These are phyloP conservation scores for Fusarium lyarnte DNA, from an alignment of 2,329 filamentous ascomycete species.

Conservation along the genomic window DNA sequence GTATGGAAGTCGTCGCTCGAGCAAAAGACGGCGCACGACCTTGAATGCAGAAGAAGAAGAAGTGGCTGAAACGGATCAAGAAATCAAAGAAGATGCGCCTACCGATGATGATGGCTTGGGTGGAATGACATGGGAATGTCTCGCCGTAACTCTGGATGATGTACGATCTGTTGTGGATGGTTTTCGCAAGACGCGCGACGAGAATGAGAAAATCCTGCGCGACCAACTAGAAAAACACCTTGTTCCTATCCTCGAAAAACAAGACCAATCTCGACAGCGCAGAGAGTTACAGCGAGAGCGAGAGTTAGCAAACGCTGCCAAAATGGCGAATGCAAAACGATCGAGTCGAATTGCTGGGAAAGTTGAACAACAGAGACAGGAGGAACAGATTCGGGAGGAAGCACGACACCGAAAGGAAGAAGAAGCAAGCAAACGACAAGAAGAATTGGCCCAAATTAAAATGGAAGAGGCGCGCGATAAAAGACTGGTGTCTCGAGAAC, in stretches of 20 bases:
- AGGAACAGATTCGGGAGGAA: conserved; percentile 76
- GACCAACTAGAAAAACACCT: conserved; percentile 79
- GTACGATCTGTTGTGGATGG: conserved; percentile 76
- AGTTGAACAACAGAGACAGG: conserved; percentile 78
- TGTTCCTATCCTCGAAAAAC: conserved; percentile 83
- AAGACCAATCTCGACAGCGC: conserved; percentile 77
- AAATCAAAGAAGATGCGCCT: conserved; percentile 44
- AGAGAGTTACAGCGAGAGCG: conserved; percentile 75
- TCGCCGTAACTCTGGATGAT: conserved; percentile 84
- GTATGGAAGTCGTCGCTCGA: conserved; percentile 67
- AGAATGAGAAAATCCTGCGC: conserved; percentile 83
- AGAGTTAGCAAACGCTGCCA: conserved; percentile 82
- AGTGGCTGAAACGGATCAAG: conserved; percentile 50
- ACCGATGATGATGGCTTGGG: conserved; percentile 72
- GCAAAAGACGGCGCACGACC: conserved; percentile 75
- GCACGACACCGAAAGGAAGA: conserved; percentile 63
- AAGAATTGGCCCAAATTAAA: conserved; percentile 68
- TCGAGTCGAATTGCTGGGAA: conserved; percentile 90
- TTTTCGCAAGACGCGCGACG: conserved; percentile 80
- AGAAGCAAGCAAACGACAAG: conserved; percentile 71
- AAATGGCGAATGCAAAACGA: conserved; percentile 91
- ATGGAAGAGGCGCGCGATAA: conserved; percentile 79
- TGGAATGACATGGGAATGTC: conserved; percentile 87
- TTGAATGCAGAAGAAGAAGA: conserved; percentile 43
- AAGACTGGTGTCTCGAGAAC: conserved; percentile 84